Conservation (phyloP, 2,329 filamentous ascomycete species). For the Colletotrichum orbiculare region DNA sequence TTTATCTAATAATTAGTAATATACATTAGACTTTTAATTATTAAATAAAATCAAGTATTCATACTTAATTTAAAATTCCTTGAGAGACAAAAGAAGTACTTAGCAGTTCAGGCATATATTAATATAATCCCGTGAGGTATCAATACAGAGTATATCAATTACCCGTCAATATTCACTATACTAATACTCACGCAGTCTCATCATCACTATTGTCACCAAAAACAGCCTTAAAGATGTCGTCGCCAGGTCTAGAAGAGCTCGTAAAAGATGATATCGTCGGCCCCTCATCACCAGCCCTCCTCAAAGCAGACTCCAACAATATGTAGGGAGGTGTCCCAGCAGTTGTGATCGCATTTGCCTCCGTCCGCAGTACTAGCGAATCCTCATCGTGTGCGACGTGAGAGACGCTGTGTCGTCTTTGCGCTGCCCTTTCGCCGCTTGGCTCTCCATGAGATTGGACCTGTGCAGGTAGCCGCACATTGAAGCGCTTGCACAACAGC, state of each 20-base stretch:
- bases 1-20: too few relatives aligned
- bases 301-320: neutral
- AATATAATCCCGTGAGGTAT: too few relatives aligned
- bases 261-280: neutral
- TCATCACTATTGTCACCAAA: constrained; percentile 90
- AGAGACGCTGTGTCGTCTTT: neutral
- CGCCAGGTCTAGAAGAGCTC: constrained; percentile 10
- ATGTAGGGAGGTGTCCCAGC: neutral
- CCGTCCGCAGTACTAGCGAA: too few relatives aligned
- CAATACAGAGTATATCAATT: too few relatives aligned
- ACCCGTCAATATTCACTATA: too few relatives aligned
- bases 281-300: constrained; percentile 32
- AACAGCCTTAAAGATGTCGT: constrained; percentile 82
- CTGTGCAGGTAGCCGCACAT: constrained; percentile 80
- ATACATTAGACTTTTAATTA: too few relatives aligned
- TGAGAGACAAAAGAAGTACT: too few relatives aligned
- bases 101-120: too few relatives aligned
- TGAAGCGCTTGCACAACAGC: constrained; percentile 94
- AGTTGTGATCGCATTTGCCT: neutral
- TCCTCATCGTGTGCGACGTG: neutral
- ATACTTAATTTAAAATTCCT: too few relatives aligned
- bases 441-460: constrained; percentile 65
- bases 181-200: neutral
- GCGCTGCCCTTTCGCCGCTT: neutral
- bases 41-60: too few relatives aligned